Conservation (phyloP, 164 flowering plant species). For the Piper longum region DNA sequence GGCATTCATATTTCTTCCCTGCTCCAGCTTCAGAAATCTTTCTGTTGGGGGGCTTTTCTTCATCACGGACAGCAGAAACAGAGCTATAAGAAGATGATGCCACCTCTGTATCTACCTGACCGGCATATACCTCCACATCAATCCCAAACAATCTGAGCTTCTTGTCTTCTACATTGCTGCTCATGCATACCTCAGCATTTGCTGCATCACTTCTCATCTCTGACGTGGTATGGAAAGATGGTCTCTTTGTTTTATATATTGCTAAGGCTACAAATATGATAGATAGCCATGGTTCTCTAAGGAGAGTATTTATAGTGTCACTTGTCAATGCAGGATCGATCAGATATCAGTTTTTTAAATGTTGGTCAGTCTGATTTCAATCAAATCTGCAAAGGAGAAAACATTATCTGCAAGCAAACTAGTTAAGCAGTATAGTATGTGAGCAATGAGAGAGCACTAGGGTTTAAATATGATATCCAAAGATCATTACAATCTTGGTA, state of each 20-base stretch:
- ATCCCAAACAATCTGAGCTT: slow-evolving; percentile 62
- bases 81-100: not conserved
- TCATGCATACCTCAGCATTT: slow-evolving; percentile 9
- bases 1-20: slow-evolving; percentile 68
- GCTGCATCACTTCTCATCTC: not conserved
- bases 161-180: slow-evolving; percentile 25
- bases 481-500: slow-evolving; percentile 2
- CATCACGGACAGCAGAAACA: slow-evolving; percentile 15
- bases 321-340: not conserved
- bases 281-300: not conserved
- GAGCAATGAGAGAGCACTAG: not conserved
- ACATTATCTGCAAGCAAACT: slow-evolving; percentile 8
- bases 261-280: not conserved
- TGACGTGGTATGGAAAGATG: not conserved
- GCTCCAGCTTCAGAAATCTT: slow-evolving; percentile 3
- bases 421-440: not conserved
- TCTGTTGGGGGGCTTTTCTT: slow-evolving; percentile 11
- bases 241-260: not conserved
- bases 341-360: too few relatives aligned
- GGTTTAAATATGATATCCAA: not conserved
- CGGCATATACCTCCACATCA: slow-evolving; percentile 28
- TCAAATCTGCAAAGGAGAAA: slow-evolving; percentile 17
- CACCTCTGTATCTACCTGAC: not conserved
- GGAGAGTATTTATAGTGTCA: not conserved
- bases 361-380: slow-evolving; percentile 6